These are phyloP conservation scores for Thinopyrum elongatum DNA, from an alignment of 176 grass and related monocot species.

Conservation along the genomic window DNA sequence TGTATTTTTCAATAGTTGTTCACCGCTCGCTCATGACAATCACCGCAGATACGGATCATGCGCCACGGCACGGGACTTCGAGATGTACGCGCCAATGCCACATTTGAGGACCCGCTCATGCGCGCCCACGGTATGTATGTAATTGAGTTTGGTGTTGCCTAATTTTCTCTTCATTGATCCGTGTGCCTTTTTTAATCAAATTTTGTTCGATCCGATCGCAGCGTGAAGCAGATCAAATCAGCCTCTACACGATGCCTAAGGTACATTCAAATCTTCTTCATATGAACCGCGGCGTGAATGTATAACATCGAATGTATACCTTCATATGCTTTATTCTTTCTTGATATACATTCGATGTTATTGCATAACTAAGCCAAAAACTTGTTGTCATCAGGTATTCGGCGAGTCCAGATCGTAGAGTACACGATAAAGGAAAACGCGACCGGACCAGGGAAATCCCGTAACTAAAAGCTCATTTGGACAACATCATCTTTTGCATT, in stretches of 20 bases:
- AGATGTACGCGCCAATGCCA: constrained; percentile 30
- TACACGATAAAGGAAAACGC: constrained; percentile 23
- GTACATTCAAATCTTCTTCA: no score
- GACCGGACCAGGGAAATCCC: background rate
- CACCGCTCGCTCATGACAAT: background rate
- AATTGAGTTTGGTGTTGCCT: background rate
- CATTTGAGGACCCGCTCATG: constrained; percentile 51
- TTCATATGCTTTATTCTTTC: background rate
- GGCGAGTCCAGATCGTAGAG: constrained; percentile 27
- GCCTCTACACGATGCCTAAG: constrained; percentile 40
- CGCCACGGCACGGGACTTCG: constrained; percentile 40
- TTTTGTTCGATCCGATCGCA: background rate
- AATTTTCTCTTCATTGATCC: background rate
- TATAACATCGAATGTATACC: no score
- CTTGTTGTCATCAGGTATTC: background rate
- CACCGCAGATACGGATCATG: constrained; percentile 28
- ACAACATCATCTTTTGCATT: background rate
- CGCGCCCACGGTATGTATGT: constrained; percentile 35
- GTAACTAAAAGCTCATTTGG: background rate
- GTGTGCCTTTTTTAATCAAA: background rate
- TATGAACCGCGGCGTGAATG: no score
- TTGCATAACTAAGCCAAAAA: background rate
- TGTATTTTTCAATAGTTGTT: background rate
- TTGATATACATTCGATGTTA: background rate
- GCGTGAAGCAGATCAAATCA: constrained; percentile 49